Base-by-base conservation (phyloP, 1,284 basidiomycete genomes). In the Melampsora larici-populina region DNA sequence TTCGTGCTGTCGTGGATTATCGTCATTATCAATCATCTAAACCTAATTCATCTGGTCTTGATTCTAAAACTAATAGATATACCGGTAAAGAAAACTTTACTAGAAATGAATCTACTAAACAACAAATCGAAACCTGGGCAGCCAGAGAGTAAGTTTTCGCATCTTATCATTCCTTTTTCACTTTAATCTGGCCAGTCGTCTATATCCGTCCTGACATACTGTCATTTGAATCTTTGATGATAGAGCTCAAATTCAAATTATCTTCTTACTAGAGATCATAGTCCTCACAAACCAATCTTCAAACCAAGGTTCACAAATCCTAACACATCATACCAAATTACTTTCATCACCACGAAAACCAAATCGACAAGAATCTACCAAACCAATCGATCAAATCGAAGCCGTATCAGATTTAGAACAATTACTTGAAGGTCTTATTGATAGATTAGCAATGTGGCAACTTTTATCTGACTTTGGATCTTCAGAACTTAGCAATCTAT, bases 371-470 rank as follows among this genome's bases (percentile, higher is more conserved):
- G 55, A 36, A 21, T 6, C 46, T 9, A 36, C 18, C 1, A 24
- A 51, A 24, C 46, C 40, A 1, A n/a, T 60, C 36, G 21, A 43
- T 29, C 33, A 40, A 5, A 62, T 46, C 7, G 65, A 67, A 40
- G 66, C 58, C 2, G 40, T 76, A 13, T 31, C 49, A 1, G 73
- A 76, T 46, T 26, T 67, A 48, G 73, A 76, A 29, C 36, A 21
- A 43, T 29, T 68, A 36, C 65, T 76, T 29, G 73, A 76, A 36
- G 64, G 73, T 18, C 55, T 76, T 8, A 67, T 76, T 24, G 73
- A 76, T 60, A 29, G 66, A 62, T 43, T 76, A 24, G 73, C 73
- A 33, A 76, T 76, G 65, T 76, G 73, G 73, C 73, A 76, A 67
- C 31, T 68, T 55, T 58, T 76, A 36, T 48, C 63, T 11, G 73